These are phyloP conservation scores for Exobasidium rhododendri DNA, from an alignment of 1,284 basidiomycete genomes.

Conservation along the genomic window DNA sequence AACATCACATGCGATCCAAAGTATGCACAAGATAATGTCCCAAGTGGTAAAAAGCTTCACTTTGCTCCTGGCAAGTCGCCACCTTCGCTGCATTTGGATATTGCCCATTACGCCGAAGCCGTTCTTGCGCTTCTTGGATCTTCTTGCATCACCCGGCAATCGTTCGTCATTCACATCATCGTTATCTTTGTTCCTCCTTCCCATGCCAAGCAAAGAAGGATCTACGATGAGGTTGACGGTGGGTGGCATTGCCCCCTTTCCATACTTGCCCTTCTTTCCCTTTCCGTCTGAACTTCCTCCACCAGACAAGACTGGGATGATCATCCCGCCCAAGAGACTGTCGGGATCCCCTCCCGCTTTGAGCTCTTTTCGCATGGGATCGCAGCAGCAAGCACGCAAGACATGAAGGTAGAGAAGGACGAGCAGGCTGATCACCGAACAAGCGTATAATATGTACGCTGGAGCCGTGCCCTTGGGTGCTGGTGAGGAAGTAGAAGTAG, in stretches of 20 bases:
- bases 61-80: constrained; percentile 26
- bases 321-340: constrained; percentile 24
- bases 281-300: constrained; percentile 12
- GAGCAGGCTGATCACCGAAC: constrained; percentile 23
- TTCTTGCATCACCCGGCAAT: constrained; percentile 19
- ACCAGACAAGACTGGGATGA: constrained; percentile 32
- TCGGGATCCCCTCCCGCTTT: constrained; percentile 18
- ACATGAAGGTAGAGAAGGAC: constrained; percentile 27
- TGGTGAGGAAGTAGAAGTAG: constrained; percentile 20
- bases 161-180: constrained; percentile 17
- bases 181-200: constrained; percentile 18
- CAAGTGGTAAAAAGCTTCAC: constrained; percentile 33
- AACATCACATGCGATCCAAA: constrained; percentile 33
- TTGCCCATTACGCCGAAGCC: constrained; percentile 25
- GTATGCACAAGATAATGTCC: constrained; percentile 29
- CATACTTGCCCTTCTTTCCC: constrained; percentile 23
- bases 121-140: constrained; percentile 20
- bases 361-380: constrained; percentile 15
- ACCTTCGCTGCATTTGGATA: constrained; percentile 29
- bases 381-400: constrained; percentile 29
- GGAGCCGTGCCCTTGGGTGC: constrained; percentile 22
- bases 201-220: constrained; percentile 23
- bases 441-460: constrained; percentile 31
- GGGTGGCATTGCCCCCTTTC: constrained; percentile 14
- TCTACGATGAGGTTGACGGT: constrained; percentile 47